Evolutionary conservation across 2,329 filamentous ascomycete species (phyloP).

Genomic region (Sphaceloma murrayae): DNA sequence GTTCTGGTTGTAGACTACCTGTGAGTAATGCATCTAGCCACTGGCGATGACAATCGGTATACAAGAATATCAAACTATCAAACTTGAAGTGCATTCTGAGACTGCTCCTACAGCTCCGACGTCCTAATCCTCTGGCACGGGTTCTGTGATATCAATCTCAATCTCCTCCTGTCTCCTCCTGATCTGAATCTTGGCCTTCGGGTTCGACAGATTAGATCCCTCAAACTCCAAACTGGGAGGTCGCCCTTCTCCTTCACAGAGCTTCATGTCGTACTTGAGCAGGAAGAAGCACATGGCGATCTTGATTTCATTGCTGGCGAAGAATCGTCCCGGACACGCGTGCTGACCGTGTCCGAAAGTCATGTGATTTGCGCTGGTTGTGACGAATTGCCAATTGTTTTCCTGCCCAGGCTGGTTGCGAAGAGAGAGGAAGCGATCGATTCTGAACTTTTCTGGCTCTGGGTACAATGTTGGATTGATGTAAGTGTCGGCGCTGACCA

Average conservation of each 20-base stretch:
- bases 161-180: conserved; percentile 15
- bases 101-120: too few species aligned
- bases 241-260: conserved; percentile 20
- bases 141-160: conserved; percentile 13
- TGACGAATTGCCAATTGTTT: conserved; percentile 22
- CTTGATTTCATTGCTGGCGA: conserved; percentile 30
- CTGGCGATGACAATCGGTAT: too few species aligned
- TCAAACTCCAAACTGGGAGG: conserved; percentile 15
- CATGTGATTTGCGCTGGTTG: conserved; percentile 21
- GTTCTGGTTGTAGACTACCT: too few species aligned
- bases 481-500: conserved; percentile 17
- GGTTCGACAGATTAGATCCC: background rate
- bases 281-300: conserved; percentile 27
- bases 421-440: conserved; percentile 21
- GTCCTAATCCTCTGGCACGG: background rate
- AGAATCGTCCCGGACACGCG: conserved; percentile 30
- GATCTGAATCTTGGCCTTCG: conserved; percentile 3
- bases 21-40: too few species aligned
- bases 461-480: conserved; percentile 18
- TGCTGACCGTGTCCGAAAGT: conserved; percentile 27
- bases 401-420: conserved; percentile 21
- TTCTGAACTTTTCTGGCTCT: conserved; percentile 22
- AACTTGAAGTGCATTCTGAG: too few species aligned
- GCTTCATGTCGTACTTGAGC: conserved; percentile 29
- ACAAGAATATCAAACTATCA: too few species aligned